phyloP scores from a whole-genome alignment of 1,284 basidiomycete genomes.

The Agroathelia rolfsii region DNA sequence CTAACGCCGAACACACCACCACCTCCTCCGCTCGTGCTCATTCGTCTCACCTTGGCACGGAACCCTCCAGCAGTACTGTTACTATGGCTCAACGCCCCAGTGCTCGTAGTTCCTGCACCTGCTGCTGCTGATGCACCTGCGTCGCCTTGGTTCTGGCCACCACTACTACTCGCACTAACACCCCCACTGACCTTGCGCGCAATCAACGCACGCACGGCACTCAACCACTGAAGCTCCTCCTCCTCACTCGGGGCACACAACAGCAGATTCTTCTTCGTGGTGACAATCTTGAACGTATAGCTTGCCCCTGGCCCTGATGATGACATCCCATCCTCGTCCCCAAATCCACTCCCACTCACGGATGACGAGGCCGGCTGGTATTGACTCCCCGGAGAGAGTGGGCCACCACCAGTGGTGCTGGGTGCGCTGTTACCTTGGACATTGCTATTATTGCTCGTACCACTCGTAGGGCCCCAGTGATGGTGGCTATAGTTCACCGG shows the following conservation, averaged over 20 bases:
- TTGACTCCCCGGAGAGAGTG: slow-evolving; percentile 24
- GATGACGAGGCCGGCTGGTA: slow-evolving; percentile 23
- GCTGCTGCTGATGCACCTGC: slow-evolving; percentile 14
- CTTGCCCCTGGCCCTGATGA: slow-evolving; percentile 27
- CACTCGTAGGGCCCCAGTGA: too few species aligned
- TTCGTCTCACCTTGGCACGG: slow-evolving; percentile 33
- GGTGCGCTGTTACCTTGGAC: too few species aligned
- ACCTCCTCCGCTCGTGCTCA: slow-evolving; percentile 28
- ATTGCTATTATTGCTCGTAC: too few species aligned
- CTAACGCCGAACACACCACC: too few species aligned
- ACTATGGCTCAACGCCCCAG: slow-evolving; percentile 27
- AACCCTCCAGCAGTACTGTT: slow-evolving; percentile 23
- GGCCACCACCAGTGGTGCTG: too few species aligned
- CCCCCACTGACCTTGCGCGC: slow-evolving; percentile 52
- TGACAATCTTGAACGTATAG: slow-evolving; percentile 93
- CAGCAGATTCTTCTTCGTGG: slow-evolving; percentile 82
- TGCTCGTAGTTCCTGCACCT: too few species aligned
- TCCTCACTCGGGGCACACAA: slow-evolving; percentile 95
- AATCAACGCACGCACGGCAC: slow-evolving; percentile 85
- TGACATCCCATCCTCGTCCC: too few species aligned
- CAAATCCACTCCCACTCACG: too few species aligned
- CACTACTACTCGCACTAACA: slow-evolving; percentile 31
- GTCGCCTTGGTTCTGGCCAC: slow-evolving; percentile 18
- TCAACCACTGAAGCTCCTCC: slow-evolving; percentile 98
- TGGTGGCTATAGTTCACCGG: too few species aligned